Evolutionary conservation across 805 yeast species (phyloP), one percentile per base, ranked within the genome.

Genomic region (Cyberlindnera misumaiensis): DNA sequence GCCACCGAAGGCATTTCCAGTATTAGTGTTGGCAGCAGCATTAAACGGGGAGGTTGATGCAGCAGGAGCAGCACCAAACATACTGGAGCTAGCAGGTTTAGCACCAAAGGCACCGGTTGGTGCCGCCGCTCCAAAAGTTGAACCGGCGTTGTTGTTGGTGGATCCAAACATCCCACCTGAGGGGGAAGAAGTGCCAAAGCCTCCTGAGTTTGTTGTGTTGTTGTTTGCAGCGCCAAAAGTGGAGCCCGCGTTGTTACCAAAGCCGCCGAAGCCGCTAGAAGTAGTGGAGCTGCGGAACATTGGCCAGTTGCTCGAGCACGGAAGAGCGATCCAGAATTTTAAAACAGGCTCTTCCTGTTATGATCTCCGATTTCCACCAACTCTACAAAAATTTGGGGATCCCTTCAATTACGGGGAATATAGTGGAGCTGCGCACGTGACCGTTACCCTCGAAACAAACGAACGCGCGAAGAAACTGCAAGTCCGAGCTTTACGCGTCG

Each of bases 111-210:
- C 46, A 34, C 41, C 40, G 5, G 35, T 18, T 27, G 35, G 29
- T 6, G 30, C 29, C 11, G 49, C 27, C 12, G 59, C 48, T 16
- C 54, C 54, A 27, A 52, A 44, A 0, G 56, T 57, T n/a, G 58
- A 54, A 32, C 53, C 35, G 25, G 52, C 51, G 10, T 55, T 51
- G 17, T 58, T 48, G 45, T 45, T 58, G 24, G 24, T 20, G 14
- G 52, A 38, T 18, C 76, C 75, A 53, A 73, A 72, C 25, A 70
- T 13, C 35, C 54, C 49, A 28, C 62, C 59, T 14, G 51, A 38
- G 5, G 52, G 44, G 14, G 53, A 43, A n/a, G 47, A 41, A 9
- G 52, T 28, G 51, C 49, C 58, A 48, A 50, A 41, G 14, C 38
- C 47, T 35, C 48, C 36, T 48, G 49, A 14, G 29, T 13, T 32